These are phyloP conservation scores for Cryptosporidium ryanae DNA, from an alignment of 169 alveolate genomes.

Conservation along the genomic window DNA sequence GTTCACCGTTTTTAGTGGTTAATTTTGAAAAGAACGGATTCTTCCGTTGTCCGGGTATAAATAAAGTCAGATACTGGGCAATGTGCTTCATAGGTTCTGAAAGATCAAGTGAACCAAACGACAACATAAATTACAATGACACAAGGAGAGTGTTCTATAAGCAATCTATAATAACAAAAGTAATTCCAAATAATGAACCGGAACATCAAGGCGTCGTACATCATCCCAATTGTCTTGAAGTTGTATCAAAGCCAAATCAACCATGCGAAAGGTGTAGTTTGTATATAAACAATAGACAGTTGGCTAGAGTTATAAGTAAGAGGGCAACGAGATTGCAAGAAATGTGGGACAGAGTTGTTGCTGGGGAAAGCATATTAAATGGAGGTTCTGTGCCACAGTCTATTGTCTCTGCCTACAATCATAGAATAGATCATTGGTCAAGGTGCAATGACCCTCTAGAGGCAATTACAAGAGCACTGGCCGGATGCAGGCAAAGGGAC, in stretches of 20 bases:
- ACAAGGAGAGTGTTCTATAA: constrained; percentile 72
- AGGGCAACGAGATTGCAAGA: constrained; percentile 71
- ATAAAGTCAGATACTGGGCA: constrained; percentile 74
- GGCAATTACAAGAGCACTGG: constrained; percentile 70
- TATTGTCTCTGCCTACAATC: constrained; percentile 55
- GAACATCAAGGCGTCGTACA: constrained; percentile 75
- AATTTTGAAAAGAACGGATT: constrained; percentile 32
- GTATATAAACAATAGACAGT: constrained; percentile 67
- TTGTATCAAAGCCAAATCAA: constrained; percentile 24
- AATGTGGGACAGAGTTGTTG: constrained; percentile 72
- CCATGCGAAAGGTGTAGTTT: constrained; percentile 64
- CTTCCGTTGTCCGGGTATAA: constrained; percentile 61
- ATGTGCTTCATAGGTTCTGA: constrained; percentile 74
- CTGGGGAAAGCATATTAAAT: constrained; percentile 59
- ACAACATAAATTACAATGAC: constrained; percentile 5
- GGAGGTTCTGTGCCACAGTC: constrained; percentile 65
- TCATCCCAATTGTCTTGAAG: constrained; percentile 50
- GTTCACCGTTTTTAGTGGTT: constrained; percentile 17
- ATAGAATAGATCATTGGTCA: constrained; percentile 73
- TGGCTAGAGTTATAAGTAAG: constrained; percentile 68
- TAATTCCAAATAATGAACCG: constrained; percentile 63
- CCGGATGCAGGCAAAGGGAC: constrained; percentile 75
- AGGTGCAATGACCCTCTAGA: constrained; percentile 73
- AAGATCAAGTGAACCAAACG: constrained; percentile 55
- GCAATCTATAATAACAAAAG: constrained; percentile 67